A percentile compares a stretch with the other conserved stretches of the same genome.
Conservation (phyloP, 345 rosid genomes). For the Aquilaria malaccensis region DNA sequence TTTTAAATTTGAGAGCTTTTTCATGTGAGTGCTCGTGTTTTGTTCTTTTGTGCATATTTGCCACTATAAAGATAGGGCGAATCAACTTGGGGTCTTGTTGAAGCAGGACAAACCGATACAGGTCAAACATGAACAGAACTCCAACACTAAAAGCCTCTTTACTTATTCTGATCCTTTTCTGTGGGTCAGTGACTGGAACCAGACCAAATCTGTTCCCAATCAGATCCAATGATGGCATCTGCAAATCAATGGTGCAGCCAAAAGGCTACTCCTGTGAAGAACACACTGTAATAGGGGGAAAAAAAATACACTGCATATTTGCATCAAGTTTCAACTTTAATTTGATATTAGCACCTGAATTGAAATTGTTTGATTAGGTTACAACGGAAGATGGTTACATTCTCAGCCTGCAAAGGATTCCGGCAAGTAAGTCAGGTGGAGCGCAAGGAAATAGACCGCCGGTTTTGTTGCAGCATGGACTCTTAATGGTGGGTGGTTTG, state of each 20-base stretch:
- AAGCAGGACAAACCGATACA: conserved; percentile 4
- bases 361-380: conserved; percentile 26
- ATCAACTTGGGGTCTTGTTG: conserved; percentile 8
- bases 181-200: conserved; percentile 16
- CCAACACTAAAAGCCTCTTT: conserved; percentile 8
- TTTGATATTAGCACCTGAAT: not conserved
- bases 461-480: conserved; percentile 48
- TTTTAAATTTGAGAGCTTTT: not conserved
- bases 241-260: conserved; percentile 22
- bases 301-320: not conserved
- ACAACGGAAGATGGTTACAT: conserved; percentile 49
- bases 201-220: conserved; percentile 7
- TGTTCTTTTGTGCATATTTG: conserved; percentile 1
- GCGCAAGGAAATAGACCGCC: conserved; percentile 23
- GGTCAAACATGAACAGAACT: conserved; percentile 7
- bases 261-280: conserved; percentile 34
- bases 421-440: conserved; percentile 25
- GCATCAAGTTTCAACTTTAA: not conserved
- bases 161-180: conserved; percentile 14
- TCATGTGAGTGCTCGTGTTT: conserved; percentile 2
- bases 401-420: conserved; percentile 53
- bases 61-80: conserved; percentile 13
- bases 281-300: conserved; percentile 17
- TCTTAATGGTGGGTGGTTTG: conserved; percentile 28
- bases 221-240: conserved; percentile 15